phyloP scores from a whole-genome alignment of 176 grass and related monocot species.

The Triticum urartu region DNA sequence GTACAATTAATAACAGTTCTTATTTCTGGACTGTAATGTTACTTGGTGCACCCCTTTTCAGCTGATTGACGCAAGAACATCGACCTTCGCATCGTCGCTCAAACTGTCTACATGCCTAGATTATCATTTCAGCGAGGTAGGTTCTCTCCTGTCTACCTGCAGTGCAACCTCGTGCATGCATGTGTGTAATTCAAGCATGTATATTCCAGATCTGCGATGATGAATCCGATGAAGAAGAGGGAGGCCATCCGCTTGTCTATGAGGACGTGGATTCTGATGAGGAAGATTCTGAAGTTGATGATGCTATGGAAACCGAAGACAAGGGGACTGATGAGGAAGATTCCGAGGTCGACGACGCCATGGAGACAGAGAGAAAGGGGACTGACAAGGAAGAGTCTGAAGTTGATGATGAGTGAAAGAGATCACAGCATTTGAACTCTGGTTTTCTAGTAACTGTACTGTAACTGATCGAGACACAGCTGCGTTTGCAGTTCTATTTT shows the following conservation, averaged over 20 bases:
- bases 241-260: slow-evolving; percentile 32
- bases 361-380: slow-evolving; percentile 30
- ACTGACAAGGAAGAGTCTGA: background rate
- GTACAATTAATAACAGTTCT: background rate
- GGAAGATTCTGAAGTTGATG: slow-evolving; percentile 53
- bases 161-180: background rate
- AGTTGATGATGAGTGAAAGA: slow-evolving; percentile 4
- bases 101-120: slow-evolving; percentile 60
- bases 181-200: background rate
- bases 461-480: background rate
- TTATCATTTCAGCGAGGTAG: slow-evolving; percentile 47
- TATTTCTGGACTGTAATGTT: background rate
- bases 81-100: slow-evolving; percentile 43
- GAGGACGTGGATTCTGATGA: slow-evolving; percentile 59
- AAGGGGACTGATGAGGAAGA: background rate
- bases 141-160: background rate
- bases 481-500: background rate
- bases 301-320: slow-evolving; percentile 39
- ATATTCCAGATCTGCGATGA: slow-evolving; percentile 33
- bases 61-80: slow-evolving; percentile 65
- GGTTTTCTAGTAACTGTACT: background rate
- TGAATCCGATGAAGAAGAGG: slow-evolving; percentile 41
- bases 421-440: background rate
- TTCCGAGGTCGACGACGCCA: slow-evolving; percentile 3
- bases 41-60: background rate